Conservation (phyloP, 2,329 filamentous ascomycete genomes). For the Aspergillus texensis region DNA sequence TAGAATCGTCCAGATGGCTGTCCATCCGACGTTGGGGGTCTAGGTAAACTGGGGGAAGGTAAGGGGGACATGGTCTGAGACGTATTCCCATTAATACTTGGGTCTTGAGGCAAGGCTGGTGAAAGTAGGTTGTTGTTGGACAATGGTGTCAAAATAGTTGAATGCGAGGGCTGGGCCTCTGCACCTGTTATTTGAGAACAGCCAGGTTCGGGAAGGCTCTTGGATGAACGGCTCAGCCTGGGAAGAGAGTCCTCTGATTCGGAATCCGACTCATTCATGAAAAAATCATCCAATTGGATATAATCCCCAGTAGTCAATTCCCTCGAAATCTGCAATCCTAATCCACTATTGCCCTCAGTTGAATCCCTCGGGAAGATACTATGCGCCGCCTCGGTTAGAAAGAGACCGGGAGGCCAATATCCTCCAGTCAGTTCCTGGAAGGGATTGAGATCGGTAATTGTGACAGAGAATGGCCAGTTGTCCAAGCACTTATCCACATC, state of each 20-base stretch:
- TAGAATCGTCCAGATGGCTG: not conserved
- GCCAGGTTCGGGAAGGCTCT: not conserved
- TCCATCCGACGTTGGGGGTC: too few relatives aligned
- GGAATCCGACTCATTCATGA: not conserved
- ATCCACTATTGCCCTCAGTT: not conserved
- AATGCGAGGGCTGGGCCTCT: not conserved
- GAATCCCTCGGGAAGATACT: not conserved
- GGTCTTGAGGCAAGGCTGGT: not conserved
- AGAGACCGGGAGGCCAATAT: not conserved
- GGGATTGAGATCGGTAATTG: slow-evolving; percentile 8
- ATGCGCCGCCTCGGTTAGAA: not conserved
- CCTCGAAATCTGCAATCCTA: not conserved
- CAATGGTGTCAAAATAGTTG: not conserved
- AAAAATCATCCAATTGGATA: not conserved
- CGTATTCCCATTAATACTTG: not conserved
- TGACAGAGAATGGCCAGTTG: slow-evolving; percentile 8
- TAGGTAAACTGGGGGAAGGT: not conserved
- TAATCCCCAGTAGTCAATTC: not conserved
- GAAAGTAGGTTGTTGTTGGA: not conserved
- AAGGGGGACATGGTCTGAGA: not conserved
- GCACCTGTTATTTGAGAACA: not conserved
- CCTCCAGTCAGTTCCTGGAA: slow-evolving; percentile 1
- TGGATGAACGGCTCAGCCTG: not conserved
- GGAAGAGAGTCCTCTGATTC: not conserved
- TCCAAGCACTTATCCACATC: slow-evolving; percentile 11